These are phyloP conservation scores for Leccinum pachyderme DNA, from an alignment of 1,284 basidiomycete species.

Conservation along the genomic window DNA sequence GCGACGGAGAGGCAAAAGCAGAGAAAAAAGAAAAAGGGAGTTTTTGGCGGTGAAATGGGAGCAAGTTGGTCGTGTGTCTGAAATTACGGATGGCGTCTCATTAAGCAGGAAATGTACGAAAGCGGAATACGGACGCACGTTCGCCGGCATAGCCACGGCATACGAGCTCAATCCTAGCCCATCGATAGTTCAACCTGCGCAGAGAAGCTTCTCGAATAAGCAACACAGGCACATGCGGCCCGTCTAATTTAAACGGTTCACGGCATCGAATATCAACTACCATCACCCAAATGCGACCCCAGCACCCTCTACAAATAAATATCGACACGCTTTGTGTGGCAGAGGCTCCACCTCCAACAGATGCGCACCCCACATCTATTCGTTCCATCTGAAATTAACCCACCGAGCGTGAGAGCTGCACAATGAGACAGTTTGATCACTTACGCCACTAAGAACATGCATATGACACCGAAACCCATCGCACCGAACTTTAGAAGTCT, in stretches of 20 bases:
- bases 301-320: not conserved
- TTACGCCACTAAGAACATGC: slow-evolving; percentile 87
- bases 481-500: slow-evolving; percentile 67
- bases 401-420: slow-evolving; percentile 18
- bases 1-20: slow-evolving; percentile 7
- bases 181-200: slow-evolving; percentile 2
- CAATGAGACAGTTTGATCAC: slow-evolving; percentile 38
- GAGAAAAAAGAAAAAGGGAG: slow-evolving; percentile 11
- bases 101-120: slow-evolving; percentile 24
- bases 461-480: slow-evolving; percentile 84
- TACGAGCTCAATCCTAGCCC: slow-evolving; percentile 5
- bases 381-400: slow-evolving; percentile 69
- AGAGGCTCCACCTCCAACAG: slow-evolving; percentile 7
- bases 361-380: slow-evolving; percentile 44
- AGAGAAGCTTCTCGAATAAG: slow-evolving; percentile 11
- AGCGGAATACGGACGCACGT: slow-evolving; percentile 41
- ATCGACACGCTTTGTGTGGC: not conserved
- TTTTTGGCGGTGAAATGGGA: slow-evolving; percentile 24
- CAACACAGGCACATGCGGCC: slow-evolving; percentile 12
- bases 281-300: not conserved
- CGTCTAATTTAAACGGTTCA: slow-evolving; percentile 32
- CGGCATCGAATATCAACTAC: slow-evolving; percentile 20
- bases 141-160: slow-evolving; percentile 35
- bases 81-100: slow-evolving; percentile 31
- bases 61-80: slow-evolving; percentile 39